Evolutionary conservation across 768 basidiomycete genomes (phyloP).

Genomic region (Lactifluus volemus): DNA sequence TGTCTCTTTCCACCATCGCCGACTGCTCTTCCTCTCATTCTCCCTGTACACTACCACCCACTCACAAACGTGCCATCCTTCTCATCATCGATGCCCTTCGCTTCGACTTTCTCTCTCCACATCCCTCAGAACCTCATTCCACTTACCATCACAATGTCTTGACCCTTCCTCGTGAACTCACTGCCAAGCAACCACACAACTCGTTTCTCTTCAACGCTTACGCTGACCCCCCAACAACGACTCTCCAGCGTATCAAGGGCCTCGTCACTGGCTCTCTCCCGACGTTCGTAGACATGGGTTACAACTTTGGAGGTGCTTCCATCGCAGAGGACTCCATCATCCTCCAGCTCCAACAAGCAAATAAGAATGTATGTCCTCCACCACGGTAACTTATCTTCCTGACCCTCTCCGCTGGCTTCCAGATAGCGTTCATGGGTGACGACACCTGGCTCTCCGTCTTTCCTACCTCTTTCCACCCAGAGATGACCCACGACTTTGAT

Average conservation of each 20-base stretch:
- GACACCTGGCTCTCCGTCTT: slow-evolving; percentile 95
- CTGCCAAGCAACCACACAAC: slow-evolving; percentile 48
- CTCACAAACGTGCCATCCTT: slow-evolving; percentile 72
- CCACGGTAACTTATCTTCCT: background rate
- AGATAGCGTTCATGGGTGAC: slow-evolving; percentile 90
- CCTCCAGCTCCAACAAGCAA: slow-evolving; percentile 52
- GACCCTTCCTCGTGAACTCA: slow-evolving; percentile 68
- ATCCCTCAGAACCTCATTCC: slow-evolving; percentile 53
- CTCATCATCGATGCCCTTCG: slow-evolving; percentile 90
- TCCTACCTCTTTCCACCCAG: slow-evolving; percentile 59
- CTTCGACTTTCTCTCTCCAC: slow-evolving; percentile 82
- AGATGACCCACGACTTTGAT: slow-evolving; percentile 80
- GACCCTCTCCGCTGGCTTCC: background rate
- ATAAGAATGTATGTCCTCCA: slow-evolving; percentile 44
- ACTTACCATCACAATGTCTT: slow-evolving; percentile 76
- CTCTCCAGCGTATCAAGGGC: slow-evolving; percentile 90
- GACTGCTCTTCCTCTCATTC: slow-evolving; percentile 28
- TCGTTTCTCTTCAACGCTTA: slow-evolving; percentile 86
- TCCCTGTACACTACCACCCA: slow-evolving; percentile 44
- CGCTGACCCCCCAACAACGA: slow-evolving; percentile 92
- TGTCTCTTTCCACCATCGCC: slow-evolving; percentile 55
- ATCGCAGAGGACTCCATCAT: slow-evolving; percentile 86
- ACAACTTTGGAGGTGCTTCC: slow-evolving; percentile 81
- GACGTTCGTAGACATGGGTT: slow-evolving; percentile 91
- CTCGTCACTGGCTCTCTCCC: slow-evolving; percentile 92